Evolutionary conservation across 2,329 filamentous ascomycete species (phyloP), one percentile per base, ranked within the genome.

Genomic region (Ophiognomonia clavigignenti-juglandacearum): DNA sequence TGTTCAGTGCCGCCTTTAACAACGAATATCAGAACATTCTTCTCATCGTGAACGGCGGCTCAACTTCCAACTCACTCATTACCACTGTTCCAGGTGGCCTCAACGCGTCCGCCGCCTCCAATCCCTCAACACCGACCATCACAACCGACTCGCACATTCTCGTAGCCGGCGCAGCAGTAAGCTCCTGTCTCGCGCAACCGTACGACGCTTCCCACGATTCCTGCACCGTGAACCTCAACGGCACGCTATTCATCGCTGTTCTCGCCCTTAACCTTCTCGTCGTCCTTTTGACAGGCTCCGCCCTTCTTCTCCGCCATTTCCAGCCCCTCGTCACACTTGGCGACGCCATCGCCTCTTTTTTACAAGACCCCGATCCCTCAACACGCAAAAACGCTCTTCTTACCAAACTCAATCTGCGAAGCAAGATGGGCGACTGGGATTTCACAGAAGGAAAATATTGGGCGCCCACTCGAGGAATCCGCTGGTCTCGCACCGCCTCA

Each of bases 301-400:
- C 58, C 27, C 59, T 68, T 3, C 38, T 57, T 16, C 59, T 59
- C 37, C 51, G 53, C 26, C 59, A 58, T 16, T 70, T 72, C 53
- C 58, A 61, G 14, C 73, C 72, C 1, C 65, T 78, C 4, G 67
- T 71, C 14, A 77, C 73, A 1, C 62, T 77, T 3, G 74, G 74
- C 26, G 75, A 78, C 51, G 71, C 71, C 23, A 61, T 78, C n/a
- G 56, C 66, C 5, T 77, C 74, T 2, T 77, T 78, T 47, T 66
- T 78, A 38, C 59, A 61, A 11, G 62, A 66, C 2, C 68, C 73
- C 0, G 74, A 78, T 54, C 57, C 59, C 1, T 65, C 63, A 2
- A 76, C 73, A 0, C 62, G 61, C 23, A 66, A 64, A 16, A 62
- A 64, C 6, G 77, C 71, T 48, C 64, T 78, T 13, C 57, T 78